Evolutionary conservation across 345 rosid species (phyloP), one percentile per base, ranked within the genome.

Genomic region (Salix koriyanagi): DNA sequence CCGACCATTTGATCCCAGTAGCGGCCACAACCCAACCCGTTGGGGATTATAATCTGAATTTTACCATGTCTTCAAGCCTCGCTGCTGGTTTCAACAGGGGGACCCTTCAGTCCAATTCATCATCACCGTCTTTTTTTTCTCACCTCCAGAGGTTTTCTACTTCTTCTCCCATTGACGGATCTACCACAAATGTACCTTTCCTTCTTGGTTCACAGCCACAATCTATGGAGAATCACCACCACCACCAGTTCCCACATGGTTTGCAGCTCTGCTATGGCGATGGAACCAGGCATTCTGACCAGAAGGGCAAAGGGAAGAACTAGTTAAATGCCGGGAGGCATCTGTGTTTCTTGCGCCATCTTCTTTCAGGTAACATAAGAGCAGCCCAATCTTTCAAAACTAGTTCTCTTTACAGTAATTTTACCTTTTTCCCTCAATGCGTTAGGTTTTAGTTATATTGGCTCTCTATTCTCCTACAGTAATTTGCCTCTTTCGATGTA

Each of bases 91-190:
- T 87, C 90, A 91, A 92, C 71, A 93, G 99, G 99, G 98, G 99
- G 98, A 92, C 99, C 99, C 99, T 96, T 96, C 99, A 96, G 99
- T 96, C 99, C 99, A 96, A 96, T 96, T 90, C 97, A 65, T 71
- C 81, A 56, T 77, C 87, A 77, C 87, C 90, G 77, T 87, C 98
- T 52, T 85, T 92, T 83, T 85, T 89, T 61, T 87, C 90, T 76
- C 87, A 86, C 76, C 81, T 90, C 75, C 98, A 90, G 88, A 91
- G 94, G 96, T 89, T 84, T 82, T 60, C 82, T 65, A 80, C 80
- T 75, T 80, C 91, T 68, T 80, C 87, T 81, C 69, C 85, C 48
- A 72, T 84, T 73, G 97, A 85, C 82, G 91, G 85, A 84, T 60
- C 94, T 18, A 75, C 78, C 65, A 84, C 77, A 65, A 86, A 81